Evolutionary conservation across 441 rosid genomes (phyloP).

Genomic region (Syzygium malaccense): DNA sequence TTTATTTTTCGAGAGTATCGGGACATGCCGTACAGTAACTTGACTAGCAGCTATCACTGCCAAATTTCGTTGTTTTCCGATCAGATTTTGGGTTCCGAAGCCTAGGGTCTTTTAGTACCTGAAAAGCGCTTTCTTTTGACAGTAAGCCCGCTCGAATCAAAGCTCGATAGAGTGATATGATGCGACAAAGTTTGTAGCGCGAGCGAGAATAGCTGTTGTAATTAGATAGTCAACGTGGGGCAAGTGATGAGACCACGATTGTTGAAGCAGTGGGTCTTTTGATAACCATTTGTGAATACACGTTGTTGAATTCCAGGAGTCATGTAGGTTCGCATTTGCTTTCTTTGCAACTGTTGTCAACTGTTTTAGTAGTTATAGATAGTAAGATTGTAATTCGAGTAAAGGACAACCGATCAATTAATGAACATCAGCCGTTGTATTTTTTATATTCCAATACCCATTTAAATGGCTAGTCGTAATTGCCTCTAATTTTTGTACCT

Average conservation of each 20-base stretch:
- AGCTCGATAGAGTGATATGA: too few relatives aligned
- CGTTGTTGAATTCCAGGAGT: accelerated
- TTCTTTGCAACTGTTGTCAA: not conserved
- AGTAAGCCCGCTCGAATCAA: too few relatives aligned
- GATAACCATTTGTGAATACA: not conserved
- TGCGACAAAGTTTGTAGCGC: too few relatives aligned
- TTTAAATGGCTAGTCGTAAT: not conserved
- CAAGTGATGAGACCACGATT: not conserved
- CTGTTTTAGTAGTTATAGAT: not conserved
- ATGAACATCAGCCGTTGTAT: not conserved
- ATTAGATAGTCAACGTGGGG: not conserved
- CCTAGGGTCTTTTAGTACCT: too few relatives aligned
- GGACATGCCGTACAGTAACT: too few relatives aligned
- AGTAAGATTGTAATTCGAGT: too few relatives aligned
- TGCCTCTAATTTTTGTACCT: not conserved
- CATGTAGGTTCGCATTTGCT: not conserved
- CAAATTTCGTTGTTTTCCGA: too few relatives aligned
- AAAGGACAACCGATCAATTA: not conserved
- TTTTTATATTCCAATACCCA: not conserved
- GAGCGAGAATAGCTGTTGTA: too few relatives aligned
- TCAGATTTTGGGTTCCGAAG: too few relatives aligned
- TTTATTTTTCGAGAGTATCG: too few relatives aligned
- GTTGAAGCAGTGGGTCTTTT: not conserved
- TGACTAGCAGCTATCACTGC: too few relatives aligned
- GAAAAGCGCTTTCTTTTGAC: too few relatives aligned